Evolutionary conservation across 2,329 filamentous ascomycete genomes (phyloP).

Genomic region (Amesomyces nigricolor): DNA sequence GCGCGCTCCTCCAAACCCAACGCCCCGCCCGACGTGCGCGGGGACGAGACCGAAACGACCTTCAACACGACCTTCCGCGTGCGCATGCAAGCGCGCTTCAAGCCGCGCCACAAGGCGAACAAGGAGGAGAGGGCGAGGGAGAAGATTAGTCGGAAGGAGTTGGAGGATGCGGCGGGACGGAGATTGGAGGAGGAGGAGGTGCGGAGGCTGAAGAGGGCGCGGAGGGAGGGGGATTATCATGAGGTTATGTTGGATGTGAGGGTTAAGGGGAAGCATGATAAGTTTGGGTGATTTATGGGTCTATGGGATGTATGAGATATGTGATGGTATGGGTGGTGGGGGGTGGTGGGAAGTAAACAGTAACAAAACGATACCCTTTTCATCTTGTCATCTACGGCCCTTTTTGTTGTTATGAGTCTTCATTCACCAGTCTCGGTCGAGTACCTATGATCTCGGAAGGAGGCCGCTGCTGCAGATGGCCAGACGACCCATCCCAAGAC

Average conservation of each 20-base stretch:
- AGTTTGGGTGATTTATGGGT: slow-evolving; percentile 51
- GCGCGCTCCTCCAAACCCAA: slow-evolving; percentile 44
- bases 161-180: slow-evolving; percentile 75
- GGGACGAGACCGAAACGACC: slow-evolving; percentile 62
- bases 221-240: slow-evolving; percentile 83
- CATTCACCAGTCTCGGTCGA: too few relatives aligned
- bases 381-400: too few relatives aligned
- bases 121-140: slow-evolving; percentile 80
- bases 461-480: too few relatives aligned
- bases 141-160: slow-evolving; percentile 78
- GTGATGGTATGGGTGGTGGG: background rate
- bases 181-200: slow-evolving; percentile 81
- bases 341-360: too few relatives aligned
- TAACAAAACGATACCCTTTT: too few relatives aligned
- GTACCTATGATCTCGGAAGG: too few relatives aligned
- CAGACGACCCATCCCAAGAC: too few relatives aligned
- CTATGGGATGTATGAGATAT: background rate
- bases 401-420: too few relatives aligned
- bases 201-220: slow-evolving; percentile 71
- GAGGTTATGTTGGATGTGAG: slow-evolving; percentile 81
- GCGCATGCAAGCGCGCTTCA: slow-evolving; percentile 93
- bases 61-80: slow-evolving; percentile 71
- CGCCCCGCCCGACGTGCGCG: slow-evolving; percentile 60
- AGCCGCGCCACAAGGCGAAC: slow-evolving; percentile 70
- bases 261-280: slow-evolving; percentile 90